A percentile compares a stretch with the other conserved stretches of the same genome.
phyloP scores from a whole-genome alignment of 2,329 filamentous ascomycete genomes.

The Fusarium chaquense region DNA sequence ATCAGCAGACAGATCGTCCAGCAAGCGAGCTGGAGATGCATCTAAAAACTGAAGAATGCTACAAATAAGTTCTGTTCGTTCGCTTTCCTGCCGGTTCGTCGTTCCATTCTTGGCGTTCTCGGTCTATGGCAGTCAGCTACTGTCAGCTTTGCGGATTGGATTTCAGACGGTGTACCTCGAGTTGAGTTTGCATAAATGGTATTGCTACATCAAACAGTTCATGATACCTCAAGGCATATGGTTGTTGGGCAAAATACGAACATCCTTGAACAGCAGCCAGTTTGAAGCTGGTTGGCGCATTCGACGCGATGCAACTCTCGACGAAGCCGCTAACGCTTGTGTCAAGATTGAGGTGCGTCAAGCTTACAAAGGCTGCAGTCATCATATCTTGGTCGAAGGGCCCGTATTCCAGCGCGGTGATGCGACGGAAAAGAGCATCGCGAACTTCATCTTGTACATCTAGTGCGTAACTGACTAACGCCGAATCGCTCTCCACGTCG shows the following conservation, averaged over 20 bases:
- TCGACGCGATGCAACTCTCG: constrained; percentile 67
- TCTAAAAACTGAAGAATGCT: constrained; percentile 69
- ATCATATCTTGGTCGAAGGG: constrained; percentile 73
- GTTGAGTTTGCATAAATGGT: constrained; percentile 67
- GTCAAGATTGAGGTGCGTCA: constrained; percentile 72
- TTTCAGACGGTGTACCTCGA: constrained; percentile 62
- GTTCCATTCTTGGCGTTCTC: constrained; percentile 35
- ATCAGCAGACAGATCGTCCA: constrained; percentile 49
- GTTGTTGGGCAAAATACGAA: constrained; percentile 69
- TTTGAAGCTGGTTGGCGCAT: constrained; percentile 70
- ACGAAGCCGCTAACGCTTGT: constrained; percentile 68
- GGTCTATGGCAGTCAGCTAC: constrained; percentile 20
- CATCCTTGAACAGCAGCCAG: constrained; percentile 72
- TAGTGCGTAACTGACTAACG: constrained; percentile 74
- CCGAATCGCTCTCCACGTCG: constrained; percentile 70
- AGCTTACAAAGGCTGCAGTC: constrained; percentile 74
- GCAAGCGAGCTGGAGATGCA: constrained; percentile 57
- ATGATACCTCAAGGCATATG: constrained; percentile 62
- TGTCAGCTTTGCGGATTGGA: neutral
- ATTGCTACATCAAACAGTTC: constrained; percentile 67
- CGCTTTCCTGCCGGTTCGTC: constrained; percentile 20
- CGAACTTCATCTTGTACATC: constrained; percentile 77
- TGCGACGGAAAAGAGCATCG: constrained; percentile 72
- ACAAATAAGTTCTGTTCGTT: constrained; percentile 47
- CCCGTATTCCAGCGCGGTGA: constrained; percentile 60